Evolutionary conservation across 139 green algal genomes (phyloP).

Genomic region (Chlamydomonas sphaeroides): DNA sequence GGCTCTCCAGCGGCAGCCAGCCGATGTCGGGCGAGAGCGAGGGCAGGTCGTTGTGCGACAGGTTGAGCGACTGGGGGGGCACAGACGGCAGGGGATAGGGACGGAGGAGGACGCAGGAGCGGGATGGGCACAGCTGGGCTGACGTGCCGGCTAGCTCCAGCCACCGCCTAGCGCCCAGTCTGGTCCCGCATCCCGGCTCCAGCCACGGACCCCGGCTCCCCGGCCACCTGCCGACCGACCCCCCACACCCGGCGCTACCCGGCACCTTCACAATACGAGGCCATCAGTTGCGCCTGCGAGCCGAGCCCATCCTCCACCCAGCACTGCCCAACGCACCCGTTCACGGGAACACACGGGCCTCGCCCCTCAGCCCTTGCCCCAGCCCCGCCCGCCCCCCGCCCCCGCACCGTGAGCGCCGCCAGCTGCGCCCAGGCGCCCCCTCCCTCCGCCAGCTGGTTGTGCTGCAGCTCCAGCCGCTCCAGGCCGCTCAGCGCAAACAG

Average conservation of each 20-base stretch:
- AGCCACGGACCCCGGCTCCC: no score
- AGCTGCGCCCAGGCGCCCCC: slow-evolving; percentile 3
- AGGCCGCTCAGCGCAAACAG: not conserved
- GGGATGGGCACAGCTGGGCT: no score
- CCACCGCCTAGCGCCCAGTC: no score
- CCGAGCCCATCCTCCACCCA: no score
- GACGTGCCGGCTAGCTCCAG: no score
- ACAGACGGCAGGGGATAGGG: not conserved
- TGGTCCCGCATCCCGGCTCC: no score
- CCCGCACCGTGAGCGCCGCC: slow-evolving; percentile 4
- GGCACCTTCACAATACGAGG: no score
- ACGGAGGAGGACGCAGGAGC: not conserved
- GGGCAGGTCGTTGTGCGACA: slow-evolving; percentile 29
- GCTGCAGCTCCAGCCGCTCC: slow-evolving; percentile 11
- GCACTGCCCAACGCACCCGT: no score
- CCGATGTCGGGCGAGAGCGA: slow-evolving; percentile 47
- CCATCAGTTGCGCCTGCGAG: no score
- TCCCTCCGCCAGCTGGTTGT: slow-evolving; percentile 11
- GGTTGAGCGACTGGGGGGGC: slow-evolving; percentile 17
- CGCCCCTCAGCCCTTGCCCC: not conserved
- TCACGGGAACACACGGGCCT: no score
- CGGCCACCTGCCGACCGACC: no score
- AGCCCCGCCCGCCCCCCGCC: not conserved
- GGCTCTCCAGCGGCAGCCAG: slow-evolving; percentile 50
- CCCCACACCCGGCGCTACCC: no score